phyloP scores from a whole-genome alignment of 2,329 filamentous ascomycete genomes.

The Pseudocercospora pini-densiflorae region DNA sequence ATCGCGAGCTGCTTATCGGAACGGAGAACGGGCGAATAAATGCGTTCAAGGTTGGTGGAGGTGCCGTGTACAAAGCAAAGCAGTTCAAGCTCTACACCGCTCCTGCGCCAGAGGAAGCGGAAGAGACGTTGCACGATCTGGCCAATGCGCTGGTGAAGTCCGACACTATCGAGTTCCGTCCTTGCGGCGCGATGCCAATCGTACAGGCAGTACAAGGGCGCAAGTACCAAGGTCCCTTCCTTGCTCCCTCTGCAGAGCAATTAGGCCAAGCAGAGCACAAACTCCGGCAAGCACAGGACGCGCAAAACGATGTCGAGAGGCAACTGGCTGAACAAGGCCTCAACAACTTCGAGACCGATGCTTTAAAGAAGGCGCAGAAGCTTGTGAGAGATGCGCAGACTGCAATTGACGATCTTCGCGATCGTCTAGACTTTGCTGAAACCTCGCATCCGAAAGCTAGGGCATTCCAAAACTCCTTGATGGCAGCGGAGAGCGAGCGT shows the following conservation, averaged over 20 bases:
- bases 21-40: constrained; percentile 61
- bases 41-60: constrained; percentile 50
- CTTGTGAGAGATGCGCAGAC: constrained; percentile 20
- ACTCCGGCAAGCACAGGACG: constrained; percentile 31
- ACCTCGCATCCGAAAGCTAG: constrained; percentile 17
- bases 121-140: constrained; percentile 26
- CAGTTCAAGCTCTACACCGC: constrained; percentile 33
- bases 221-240: constrained; percentile 47
- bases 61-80: constrained; percentile 14
- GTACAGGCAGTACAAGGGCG: constrained; percentile 52
- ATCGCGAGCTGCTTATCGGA: constrained; percentile 60
- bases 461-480: constrained; percentile 41
- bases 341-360: background rate
- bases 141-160: constrained; percentile 38
- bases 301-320: constrained; percentile 12
- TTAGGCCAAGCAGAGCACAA: constrained; percentile 34
- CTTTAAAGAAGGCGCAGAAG: constrained; percentile 11
- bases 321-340: constrained; percentile 3
- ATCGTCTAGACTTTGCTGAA: constrained; percentile 15
- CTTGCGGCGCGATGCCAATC: constrained; percentile 49
- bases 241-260: constrained; percentile 27
- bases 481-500: constrained; percentile 30
- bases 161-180: constrained; percentile 41
- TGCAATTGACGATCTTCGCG: constrained; percentile 19
- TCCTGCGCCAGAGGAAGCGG: constrained; percentile 6